Evolutionary conservation across 2,329 filamentous ascomycete species (phyloP).

Genomic region (Trichoderma polysporum): DNA sequence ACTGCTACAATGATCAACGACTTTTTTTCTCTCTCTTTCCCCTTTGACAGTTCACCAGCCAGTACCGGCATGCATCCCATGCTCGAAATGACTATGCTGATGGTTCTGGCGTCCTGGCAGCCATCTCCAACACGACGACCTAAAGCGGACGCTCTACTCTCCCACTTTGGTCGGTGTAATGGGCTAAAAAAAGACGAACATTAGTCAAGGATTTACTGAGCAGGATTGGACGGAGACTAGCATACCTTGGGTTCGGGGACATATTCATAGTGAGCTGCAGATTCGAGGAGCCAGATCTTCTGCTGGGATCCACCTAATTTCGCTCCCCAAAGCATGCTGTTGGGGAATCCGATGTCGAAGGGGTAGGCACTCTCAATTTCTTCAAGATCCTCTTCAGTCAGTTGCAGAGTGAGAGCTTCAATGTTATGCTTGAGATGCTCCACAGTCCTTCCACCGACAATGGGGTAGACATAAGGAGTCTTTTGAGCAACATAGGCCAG

Average conservation of each 20-base stretch:
- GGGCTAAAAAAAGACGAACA: slow-evolving; percentile 33
- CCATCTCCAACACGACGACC: slow-evolving; percentile 36
- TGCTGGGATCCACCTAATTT: slow-evolving; percentile 39
- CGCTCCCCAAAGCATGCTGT: slow-evolving; percentile 53
- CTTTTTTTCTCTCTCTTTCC: neutral
- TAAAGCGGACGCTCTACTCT: slow-evolving; percentile 42
- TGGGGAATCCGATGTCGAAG: slow-evolving; percentile 68
- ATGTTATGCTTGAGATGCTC: slow-evolving; percentile 71
- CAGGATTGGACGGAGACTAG: neutral
- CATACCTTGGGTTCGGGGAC: slow-evolving; percentile 43
- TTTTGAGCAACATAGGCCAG: slow-evolving; percentile 74
- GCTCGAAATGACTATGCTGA: neutral
- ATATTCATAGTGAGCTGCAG: slow-evolving; percentile 53
- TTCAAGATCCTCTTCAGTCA: slow-evolving; percentile 62
- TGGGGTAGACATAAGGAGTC: slow-evolving; percentile 69
- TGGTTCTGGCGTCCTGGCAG: slow-evolving; percentile 26
- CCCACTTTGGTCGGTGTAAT: slow-evolving; percentile 42
- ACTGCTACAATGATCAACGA: neutral
- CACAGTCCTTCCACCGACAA: slow-evolving; percentile 68
- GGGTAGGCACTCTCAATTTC: slow-evolving; percentile 62
- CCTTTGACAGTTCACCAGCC: neutral
- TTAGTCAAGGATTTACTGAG: neutral
- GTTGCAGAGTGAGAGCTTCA: slow-evolving; percentile 60
- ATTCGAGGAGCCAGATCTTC: slow-evolving; percentile 45
- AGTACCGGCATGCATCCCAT: neutral